Base-by-base conservation (phyloP, 495 filamentous ascomycete species). In the Astrocystis sublimbata region DNA sequence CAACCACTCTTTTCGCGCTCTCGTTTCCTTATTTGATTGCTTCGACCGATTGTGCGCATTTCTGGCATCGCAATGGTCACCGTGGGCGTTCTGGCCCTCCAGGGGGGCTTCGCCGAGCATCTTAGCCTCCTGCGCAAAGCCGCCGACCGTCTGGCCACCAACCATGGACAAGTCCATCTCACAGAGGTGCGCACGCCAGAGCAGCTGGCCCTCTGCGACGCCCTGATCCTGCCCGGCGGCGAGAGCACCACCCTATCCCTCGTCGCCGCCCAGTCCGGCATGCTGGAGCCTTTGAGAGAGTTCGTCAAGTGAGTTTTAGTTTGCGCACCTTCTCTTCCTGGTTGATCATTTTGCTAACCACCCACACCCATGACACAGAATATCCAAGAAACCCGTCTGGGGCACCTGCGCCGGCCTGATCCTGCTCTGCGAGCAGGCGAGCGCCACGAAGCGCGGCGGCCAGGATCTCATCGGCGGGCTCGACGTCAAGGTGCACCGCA, bases 391-490 rank as follows among this genome's bases (percentile, higher is more conserved):
- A 71, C 93, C 96, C 19, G 90, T 88, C 17, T 98, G 94, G 94
- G 94, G 94, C 12, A 98, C 94, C 24, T 98, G 94, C 72, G 94
- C 94, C 23, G 94, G 94, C 5, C 81, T 98, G 58, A 97, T 98
- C 64, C 77, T 98, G 38, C 88, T 98, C 46, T 87, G 92, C 12
- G 92, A 96, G 71, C 85, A 88, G 43, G 96, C 94, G 23, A 93
- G 92, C 71, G 83, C 87, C 24, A 93, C 90, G 2, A 98, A 96
- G 71, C 86, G 88, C 61, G 92, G 92, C 43, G 94, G 94, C 0
- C 94, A 98, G 69, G 92, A 97, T 51, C 84, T 98, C 21, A 91
- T 98, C 43, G 94, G 94, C 1, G 94, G 94, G 10, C 81, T 98
- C 26, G 89, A 93, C 69, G 93, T 98, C 31, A 83, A 90, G 47